Evolutionary conservation across 176 grass and related monocot species (phyloP).

Genomic region (Avena atlantica): DNA sequence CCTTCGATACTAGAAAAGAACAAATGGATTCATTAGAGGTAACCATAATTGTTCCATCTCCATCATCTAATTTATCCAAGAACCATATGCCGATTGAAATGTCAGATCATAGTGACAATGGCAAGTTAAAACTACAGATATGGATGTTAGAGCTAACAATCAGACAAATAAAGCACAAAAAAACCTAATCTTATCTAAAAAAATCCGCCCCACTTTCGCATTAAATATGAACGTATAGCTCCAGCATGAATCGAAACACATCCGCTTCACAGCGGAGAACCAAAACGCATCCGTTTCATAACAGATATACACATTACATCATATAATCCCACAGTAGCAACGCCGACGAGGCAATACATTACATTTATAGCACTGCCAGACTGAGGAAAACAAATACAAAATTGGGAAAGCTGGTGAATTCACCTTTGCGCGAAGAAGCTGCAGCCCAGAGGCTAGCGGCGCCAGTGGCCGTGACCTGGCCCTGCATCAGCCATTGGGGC

Average conservation of each 20-base stretch:
- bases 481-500: conserved; percentile 67
- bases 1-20: conserved; percentile 5
- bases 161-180: not conserved
- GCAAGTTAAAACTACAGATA: not conserved
- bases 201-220: not conserved
- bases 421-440: conserved; percentile 52
- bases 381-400: not conserved
- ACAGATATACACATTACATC: not conserved
- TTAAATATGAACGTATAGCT: not conserved
- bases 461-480: conserved; percentile 31
- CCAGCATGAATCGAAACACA: not conserved
- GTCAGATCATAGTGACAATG: not conserved
- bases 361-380: conserved; percentile 22
- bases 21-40: not conserved
- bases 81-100: not conserved
- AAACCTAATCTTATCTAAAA: not conserved
- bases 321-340: conserved; percentile 35
- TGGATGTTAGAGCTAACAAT: conserved; percentile 1
- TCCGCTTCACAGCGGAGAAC: not conserved
- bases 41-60: conserved; percentile 25
- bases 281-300: not conserved
- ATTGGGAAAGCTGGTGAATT: conserved; percentile 21
- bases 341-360: not conserved
- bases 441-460: conserved; percentile 40
- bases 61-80: conserved; percentile 30